Evolutionary conservation across 441 rosid species (phyloP).

Genomic region (Bruguiera hainesii): DNA sequence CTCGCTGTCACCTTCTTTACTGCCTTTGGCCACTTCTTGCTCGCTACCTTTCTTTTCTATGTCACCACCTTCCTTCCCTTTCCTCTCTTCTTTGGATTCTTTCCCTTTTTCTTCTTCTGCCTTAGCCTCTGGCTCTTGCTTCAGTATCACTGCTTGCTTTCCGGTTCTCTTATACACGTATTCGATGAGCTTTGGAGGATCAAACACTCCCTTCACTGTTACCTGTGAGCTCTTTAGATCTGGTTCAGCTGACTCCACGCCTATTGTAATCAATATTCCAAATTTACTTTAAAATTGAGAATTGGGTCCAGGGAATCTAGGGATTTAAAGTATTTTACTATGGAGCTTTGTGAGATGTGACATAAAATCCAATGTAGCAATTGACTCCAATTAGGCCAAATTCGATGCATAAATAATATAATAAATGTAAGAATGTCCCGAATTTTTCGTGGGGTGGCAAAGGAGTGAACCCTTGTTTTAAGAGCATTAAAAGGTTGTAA

Average conservation of each 20-base stretch:
- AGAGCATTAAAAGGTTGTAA: constrained; percentile 24
- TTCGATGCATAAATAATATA: constrained; percentile 7
- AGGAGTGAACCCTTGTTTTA: constrained; percentile 14
- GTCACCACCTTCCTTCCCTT: constrained; percentile 28
- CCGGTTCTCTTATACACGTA: constrained; percentile 65
- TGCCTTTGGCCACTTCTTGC: constrained; percentile 24
- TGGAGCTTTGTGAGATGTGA: constrained; percentile 25
- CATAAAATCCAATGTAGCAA: background rate
- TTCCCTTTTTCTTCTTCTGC: constrained; percentile 35
- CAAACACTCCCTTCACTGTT: constrained; percentile 73
- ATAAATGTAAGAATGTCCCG: constrained; percentile 1
- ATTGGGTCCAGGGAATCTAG: background rate
- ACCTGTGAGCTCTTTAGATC: constrained; percentile 82
- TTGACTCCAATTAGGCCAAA: constrained; percentile 18
- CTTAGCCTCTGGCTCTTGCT: constrained; percentile 57
- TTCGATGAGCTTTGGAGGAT: constrained; percentile 59
- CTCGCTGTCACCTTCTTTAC: constrained; percentile 17
- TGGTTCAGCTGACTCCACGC: constrained; percentile 85
- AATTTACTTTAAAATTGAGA: background rate
- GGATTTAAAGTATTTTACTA: background rate
- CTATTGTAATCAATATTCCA: constrained; percentile 23
- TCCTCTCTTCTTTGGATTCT: constrained; percentile 34
- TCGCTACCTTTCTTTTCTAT: constrained; percentile 35
- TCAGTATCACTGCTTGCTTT: constrained; percentile 69
- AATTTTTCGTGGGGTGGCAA: constrained; percentile 3